phyloP scores from a whole-genome alignment of 2,329 filamentous ascomycete genomes.

The Ceratocystiopsis minuta region DNA sequence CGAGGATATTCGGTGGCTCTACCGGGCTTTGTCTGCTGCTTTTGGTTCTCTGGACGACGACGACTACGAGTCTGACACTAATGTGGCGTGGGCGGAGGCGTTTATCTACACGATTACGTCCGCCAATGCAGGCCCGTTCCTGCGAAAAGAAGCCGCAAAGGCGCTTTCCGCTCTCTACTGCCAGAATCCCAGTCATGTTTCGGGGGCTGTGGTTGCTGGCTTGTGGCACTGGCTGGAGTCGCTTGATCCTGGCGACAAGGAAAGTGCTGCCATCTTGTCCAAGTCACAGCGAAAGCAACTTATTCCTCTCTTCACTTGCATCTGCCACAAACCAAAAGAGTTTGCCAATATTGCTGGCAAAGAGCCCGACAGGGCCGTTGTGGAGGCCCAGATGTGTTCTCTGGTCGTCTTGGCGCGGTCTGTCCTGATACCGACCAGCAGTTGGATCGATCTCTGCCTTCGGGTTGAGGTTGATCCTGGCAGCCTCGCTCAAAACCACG shows the following conservation, averaged over 20 bases:
- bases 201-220: slow-evolving; percentile 46
- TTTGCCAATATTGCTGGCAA: slow-evolving; percentile 21
- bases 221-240: slow-evolving; percentile 65
- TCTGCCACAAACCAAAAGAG: slow-evolving; percentile 42
- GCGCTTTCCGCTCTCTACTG: slow-evolving; percentile 49
- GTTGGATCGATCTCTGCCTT: slow-evolving; percentile 82
- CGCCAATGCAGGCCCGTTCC: slow-evolving; percentile 36
- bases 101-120: slow-evolving; percentile 64
- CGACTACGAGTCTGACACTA: slow-evolving; percentile 25
- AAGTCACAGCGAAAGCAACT: slow-evolving; percentile 50
- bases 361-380: slow-evolving; percentile 24
- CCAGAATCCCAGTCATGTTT: slow-evolving; percentile 37
- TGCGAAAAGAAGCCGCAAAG: slow-evolving; percentile 44
- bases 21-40: slow-evolving; percentile 48
- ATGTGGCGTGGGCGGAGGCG: slow-evolving; percentile 63
- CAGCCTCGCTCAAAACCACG: slow-evolving; percentile 45
- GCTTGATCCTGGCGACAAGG: slow-evolving; percentile 55
- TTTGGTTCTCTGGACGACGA: slow-evolving; percentile 34
- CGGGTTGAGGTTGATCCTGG: slow-evolving; percentile 70
- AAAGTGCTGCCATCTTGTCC: slow-evolving; percentile 47
- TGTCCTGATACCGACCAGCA: slow-evolving; percentile 57
- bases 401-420: slow-evolving; percentile 62
- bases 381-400: slow-evolving; percentile 56
- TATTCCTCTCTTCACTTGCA: slow-evolving; percentile 38
- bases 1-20: slow-evolving; percentile 64